These are phyloP conservation scores for Metschnikowia matae DNA, from an alignment of 805 yeast species.

Conservation along the genomic window DNA sequence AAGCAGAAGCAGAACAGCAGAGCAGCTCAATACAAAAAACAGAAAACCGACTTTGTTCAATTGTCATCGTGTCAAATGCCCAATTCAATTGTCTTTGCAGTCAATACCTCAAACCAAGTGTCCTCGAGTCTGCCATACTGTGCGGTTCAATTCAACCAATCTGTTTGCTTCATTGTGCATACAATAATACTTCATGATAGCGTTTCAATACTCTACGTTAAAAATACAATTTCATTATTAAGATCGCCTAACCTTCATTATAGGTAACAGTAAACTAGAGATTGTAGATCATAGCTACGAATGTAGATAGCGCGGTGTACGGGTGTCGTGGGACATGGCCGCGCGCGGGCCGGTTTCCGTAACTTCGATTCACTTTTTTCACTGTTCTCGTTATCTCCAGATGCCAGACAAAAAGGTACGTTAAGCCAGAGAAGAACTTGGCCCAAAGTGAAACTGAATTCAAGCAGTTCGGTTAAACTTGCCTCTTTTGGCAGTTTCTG, in stretches of 20 bases:
- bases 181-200: no score
- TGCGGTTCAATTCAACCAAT: no score
- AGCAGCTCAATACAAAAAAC: no score
- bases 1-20: no score
- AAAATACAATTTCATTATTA: no score
- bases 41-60: no score
- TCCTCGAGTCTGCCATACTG: no score
- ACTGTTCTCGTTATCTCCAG: conserved; percentile 1
- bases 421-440: background rate
- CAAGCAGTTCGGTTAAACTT: background rate
- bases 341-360: conserved; percentile 2
- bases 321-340: background rate
- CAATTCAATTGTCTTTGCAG: no score
- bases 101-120: no score
- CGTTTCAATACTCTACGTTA: no score
- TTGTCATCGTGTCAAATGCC: no score
- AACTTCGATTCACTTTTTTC: background rate
- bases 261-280: background rate
- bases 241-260: background rate
- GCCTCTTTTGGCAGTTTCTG: background rate
- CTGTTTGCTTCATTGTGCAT: background rate
- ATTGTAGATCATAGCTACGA: background rate
- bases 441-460: background rate
- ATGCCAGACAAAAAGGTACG: conserved; percentile 5
- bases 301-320: background rate